Percentiles rank a stretch among this genome's conserved stretches.
phyloP scores from a whole-genome alignment of 495 filamentous ascomycete species.

The Xylaria castorea region DNA sequence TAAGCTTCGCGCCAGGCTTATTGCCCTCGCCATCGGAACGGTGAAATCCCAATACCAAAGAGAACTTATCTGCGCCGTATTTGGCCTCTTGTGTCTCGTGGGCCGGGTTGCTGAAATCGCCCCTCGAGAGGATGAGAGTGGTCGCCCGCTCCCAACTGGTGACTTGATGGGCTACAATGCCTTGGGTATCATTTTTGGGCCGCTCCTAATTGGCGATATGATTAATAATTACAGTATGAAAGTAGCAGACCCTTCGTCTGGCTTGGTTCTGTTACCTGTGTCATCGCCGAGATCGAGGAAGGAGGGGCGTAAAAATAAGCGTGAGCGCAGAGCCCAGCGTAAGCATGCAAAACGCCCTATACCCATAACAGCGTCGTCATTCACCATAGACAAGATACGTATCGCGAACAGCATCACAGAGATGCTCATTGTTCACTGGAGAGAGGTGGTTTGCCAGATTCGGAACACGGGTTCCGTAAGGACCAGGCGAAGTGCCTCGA shows the following conservation, averaged over 20 bases:
- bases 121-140: constrained; percentile 54
- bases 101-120: constrained; percentile 58
- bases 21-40: constrained; percentile 66
- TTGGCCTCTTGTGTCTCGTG: constrained; percentile 65
- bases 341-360: constrained; percentile 13
- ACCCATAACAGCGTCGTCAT: constrained; percentile 11
- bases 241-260: constrained; percentile 43
- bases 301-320: constrained; percentile 41
- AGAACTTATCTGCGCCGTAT: constrained; percentile 69
- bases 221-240: constrained; percentile 53
- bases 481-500: constrained; percentile 24
- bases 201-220: constrained; percentile 65
- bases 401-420: constrained; percentile 62
- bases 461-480: constrained; percentile 45
- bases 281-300: constrained; percentile 45
- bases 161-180: constrained; percentile 68
- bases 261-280: constrained; percentile 46
- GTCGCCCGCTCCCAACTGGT: constrained; percentile 52
- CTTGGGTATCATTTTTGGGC: constrained; percentile 69
- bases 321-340: constrained; percentile 14
- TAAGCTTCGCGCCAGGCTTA: constrained; percentile 64
- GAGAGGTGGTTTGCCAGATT: constrained; percentile 63
- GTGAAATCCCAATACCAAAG: constrained; percentile 64
- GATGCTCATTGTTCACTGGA: constrained; percentile 66
- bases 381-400: constrained; percentile 54